Evolutionary conservation across 78 protist species (phyloP).

Genomic region (Dictyostelium purpureum): DNA sequence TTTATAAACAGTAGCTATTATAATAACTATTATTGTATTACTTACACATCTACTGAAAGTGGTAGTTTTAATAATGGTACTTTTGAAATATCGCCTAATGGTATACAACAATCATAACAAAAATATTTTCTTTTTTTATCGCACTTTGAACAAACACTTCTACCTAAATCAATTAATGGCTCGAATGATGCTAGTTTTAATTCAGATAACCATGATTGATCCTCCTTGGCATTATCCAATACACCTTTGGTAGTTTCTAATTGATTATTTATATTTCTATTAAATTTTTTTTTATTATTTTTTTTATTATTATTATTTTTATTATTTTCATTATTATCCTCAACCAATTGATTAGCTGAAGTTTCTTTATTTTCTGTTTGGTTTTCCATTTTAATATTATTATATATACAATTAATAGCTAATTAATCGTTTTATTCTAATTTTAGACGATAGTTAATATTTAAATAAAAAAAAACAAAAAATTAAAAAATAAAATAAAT

Average conservation of each 20-base stretch:
- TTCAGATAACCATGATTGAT: conserved; percentile 48
- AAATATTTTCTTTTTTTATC: conserved; percentile 68
- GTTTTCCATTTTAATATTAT: no score
- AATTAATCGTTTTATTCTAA: no score
- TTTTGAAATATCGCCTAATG: conserved; percentile 49
- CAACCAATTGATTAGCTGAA: background rate
- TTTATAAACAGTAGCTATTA: background rate
- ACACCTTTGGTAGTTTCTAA: background rate
- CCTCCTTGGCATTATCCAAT: background rate
- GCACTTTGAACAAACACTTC: conserved; percentile 52
- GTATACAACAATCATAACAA: conserved; percentile 79
- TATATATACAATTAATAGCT: no score
- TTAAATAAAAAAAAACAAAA: background rate
- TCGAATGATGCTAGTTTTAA: conserved; percentile 40
- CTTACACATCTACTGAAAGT: conserved; percentile 61
- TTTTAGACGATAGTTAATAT: background rate
- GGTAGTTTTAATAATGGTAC: conserved; percentile 68
- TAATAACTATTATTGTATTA: background rate
- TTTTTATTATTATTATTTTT: background rate
- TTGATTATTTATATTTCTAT: conserved; percentile 1
- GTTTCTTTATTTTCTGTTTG: background rate
- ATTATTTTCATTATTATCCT: background rate
- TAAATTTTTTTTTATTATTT: background rate
- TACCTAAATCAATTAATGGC: conserved; percentile 8
- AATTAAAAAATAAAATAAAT: background rate